Base-by-base conservation (phyloP, 371 early-diverging fungal genomes). In the Conidiobolus incongruus region DNA sequence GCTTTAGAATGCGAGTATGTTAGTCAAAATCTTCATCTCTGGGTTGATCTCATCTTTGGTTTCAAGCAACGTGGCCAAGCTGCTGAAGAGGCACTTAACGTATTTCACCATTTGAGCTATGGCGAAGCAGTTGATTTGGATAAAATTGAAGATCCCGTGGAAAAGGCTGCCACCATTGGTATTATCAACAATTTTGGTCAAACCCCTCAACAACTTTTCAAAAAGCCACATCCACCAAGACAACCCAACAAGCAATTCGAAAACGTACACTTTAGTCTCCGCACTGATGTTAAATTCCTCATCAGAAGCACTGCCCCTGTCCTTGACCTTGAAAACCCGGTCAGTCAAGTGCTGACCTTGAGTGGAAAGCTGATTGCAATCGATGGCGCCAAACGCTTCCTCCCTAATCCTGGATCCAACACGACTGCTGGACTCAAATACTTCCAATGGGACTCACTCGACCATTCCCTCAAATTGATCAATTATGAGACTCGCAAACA, bases 171-270 rank as follows among this genome's bases (percentile, higher is more conserved):
- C 4, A 81, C 87, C 1, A 89, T 86, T 45, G 86, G 84, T 47
- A 80, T 80, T 45, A 93, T 93, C 45, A 75, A 87, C 51, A 85
- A 93, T 55, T 93, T 93, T 75, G 94, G 94, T 2, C 91, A 91
- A 55, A 93, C 87, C 0, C 87, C 89, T 13, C 60, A 73, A 4
- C 89, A 88, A 44, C 49, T 88, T 19, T 88, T 88, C 48, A 72
- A 63, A 37, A 68, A 66, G 47, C 79, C 85, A 0, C 89, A 88
- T 56, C 75, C 79, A 21, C 47, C 56, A 2, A 58, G 73, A 30
- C 38, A 50, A 2, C 52, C 59, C 7, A 44, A 53, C 4, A 48
- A 49, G 1, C 29, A 56, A 38, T 48, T 50, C 8, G 39, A 53
- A 6, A 60, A 49, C 15, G 60, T 60, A 0, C 60, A 52, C 15